Evolutionary conservation across 2,329 filamentous ascomycete species (phyloP).

Genomic region (Fusarium sacchari): DNA sequence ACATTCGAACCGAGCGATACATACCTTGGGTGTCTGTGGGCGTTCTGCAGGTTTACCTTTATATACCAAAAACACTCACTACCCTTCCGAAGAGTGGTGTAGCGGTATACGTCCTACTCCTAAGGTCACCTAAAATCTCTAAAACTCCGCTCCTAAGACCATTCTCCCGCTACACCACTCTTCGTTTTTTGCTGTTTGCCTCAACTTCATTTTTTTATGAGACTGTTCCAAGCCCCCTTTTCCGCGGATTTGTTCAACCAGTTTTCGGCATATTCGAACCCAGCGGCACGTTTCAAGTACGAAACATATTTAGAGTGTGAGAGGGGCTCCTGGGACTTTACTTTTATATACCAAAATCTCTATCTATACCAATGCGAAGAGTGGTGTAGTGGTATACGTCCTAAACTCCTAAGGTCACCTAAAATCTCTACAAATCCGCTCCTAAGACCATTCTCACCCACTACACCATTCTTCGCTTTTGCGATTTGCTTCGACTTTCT

Average conservation of each 20-base stretch:
- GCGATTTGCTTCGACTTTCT: neutral
- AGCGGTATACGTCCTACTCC: neutral
- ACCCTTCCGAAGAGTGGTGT: too few relatives aligned
- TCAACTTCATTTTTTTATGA: neutral
- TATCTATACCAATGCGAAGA: neutral
- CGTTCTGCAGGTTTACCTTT: too few relatives aligned
- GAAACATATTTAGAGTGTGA: neutral
- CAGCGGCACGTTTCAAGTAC: neutral
- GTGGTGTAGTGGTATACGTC: conserved; percentile 4
- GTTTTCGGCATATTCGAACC: neutral
- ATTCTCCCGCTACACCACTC: neutral
- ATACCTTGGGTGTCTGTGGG: too few relatives aligned
- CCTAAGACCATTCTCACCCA: neutral
- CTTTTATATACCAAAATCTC: neutral
- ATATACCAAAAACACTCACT: too few relatives aligned
- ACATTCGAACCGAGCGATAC: too few relatives aligned
- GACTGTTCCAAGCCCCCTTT: neutral
- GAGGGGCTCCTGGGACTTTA: neutral
- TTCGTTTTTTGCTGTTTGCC: neutral
- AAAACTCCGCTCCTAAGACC: neutral
- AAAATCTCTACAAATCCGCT: neutral
- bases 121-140: neutral
- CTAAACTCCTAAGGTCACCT: neutral
- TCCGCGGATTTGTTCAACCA: neutral
- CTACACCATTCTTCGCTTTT: neutral